Percentiles rank a stretch among this genome's conserved stretches.
phyloP scores from a whole-genome alignment of 129 eudicot genomes.

The Flaveria robusta region DNA sequence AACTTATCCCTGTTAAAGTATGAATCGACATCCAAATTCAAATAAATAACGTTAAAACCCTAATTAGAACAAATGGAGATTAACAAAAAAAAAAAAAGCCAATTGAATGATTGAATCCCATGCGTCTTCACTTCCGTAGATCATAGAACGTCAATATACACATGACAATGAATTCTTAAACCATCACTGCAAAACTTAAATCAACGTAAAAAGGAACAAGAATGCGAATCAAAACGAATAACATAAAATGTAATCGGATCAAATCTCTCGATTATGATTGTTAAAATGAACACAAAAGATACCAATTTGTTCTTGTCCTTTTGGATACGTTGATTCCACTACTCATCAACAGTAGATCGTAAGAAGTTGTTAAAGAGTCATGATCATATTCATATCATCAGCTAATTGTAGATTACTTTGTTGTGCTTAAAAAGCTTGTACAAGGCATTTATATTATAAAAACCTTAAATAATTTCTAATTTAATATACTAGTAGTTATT shows the following conservation, averaged over 20 bases:
- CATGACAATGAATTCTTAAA: neutral
- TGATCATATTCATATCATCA: neutral
- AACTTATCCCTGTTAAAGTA: neutral
- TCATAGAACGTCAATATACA: neutral
- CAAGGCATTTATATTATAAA: too few species aligned
- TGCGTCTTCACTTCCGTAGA: neutral
- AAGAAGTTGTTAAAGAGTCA: neutral
- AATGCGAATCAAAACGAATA: neutral
- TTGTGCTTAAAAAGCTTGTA: too few species aligned
- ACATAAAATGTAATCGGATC: neutral
- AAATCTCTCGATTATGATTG: neutral
- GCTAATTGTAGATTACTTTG: neutral
- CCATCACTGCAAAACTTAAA: neutral
- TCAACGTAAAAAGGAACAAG: neutral
- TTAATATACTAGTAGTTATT: too few species aligned
- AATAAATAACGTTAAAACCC: too few species aligned
- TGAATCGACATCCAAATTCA: too few species aligned
- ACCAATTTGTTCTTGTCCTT: slow-evolving; percentile 61
- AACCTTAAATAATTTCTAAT: too few species aligned
- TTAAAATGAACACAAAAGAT: neutral
- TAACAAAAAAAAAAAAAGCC: too few species aligned
- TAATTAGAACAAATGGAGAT: neutral
- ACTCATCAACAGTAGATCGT: too few species aligned
- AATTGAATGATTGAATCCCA: neutral
- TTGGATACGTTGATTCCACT: slow-evolving; percentile 54